These are phyloP conservation scores for Carallia brachiata DNA, from an alignment of 345 rosid species.

Conservation along the genomic window DNA sequence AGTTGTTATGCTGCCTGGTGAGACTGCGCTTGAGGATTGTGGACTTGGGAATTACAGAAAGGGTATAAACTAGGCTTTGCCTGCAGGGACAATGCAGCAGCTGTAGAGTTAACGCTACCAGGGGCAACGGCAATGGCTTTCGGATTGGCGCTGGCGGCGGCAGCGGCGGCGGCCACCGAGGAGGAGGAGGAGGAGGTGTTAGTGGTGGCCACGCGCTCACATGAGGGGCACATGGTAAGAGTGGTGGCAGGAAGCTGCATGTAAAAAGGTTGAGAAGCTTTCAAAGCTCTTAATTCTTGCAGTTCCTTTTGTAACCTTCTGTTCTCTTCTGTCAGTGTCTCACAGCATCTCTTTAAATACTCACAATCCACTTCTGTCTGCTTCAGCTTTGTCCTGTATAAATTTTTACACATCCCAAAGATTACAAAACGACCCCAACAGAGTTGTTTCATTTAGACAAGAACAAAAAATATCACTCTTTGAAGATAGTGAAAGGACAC, in stretches of 20 bases:
- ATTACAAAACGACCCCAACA: neutral
- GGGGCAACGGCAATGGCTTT: neutral
- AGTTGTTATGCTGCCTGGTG: constrained; percentile 33
- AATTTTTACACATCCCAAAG: neutral
- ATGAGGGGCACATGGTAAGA: constrained; percentile 99
- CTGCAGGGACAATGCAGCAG: constrained; percentile 11
- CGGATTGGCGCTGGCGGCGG: neutral
- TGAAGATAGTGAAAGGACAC: neutral
- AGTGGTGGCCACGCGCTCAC: constrained; percentile 85
- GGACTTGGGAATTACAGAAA: constrained; percentile 22
- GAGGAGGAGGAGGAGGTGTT: constrained; percentile 32
- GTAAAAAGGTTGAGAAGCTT: constrained; percentile 78
- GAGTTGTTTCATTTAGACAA: neutral
- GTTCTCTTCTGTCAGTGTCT: constrained; percentile 87
- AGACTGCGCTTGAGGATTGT: constrained; percentile 28
- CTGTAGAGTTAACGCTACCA: neutral
- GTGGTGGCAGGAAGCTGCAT: constrained; percentile 98
- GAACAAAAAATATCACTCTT: neutral
- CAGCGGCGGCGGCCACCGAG: constrained; percentile 12
- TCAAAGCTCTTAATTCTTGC: constrained; percentile 77
- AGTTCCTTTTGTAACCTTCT: constrained; percentile 83
- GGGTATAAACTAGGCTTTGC: constrained; percentile 32
- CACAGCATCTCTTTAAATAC: constrained; percentile 85
- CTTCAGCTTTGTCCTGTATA: constrained; percentile 83
- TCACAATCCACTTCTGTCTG: constrained; percentile 94